Percentiles rank a stretch among this genome's conserved stretches.
Evolutionary conservation across 805 yeast species (phyloP).

Genomic region (Jamesozyma spencerorum): DNA sequence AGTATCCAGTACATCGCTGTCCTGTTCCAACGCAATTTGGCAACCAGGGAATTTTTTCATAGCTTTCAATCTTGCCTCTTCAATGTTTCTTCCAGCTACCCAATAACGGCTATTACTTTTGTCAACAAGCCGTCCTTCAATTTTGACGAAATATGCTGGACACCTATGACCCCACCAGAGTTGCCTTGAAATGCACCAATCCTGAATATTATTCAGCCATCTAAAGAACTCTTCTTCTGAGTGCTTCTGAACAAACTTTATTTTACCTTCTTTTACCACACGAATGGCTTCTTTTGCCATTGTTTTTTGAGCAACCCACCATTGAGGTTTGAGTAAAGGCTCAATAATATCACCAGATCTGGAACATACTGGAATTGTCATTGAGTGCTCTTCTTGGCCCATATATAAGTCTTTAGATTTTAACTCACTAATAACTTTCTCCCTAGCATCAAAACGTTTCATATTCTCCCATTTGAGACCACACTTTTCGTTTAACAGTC

Average conservation of each 20-base stretch:
- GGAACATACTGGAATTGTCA: conserved; percentile 89
- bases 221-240: conserved; percentile 86
- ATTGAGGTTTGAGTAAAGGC: conserved; percentile 93
- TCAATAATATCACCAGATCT: conserved; percentile 95
- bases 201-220: conserved; percentile 93
- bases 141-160: conserved; percentile 80
- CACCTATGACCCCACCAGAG: conserved; percentile 97
- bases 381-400: conserved; percentile 83
- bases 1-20: conserved; percentile 96
- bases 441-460: conserved; percentile 90
- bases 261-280: conserved; percentile 71
- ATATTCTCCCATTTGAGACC: conserved; percentile 77
- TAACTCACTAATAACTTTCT: conserved; percentile 65
- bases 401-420: conserved; percentile 61
- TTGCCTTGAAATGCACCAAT: conserved; percentile 96
- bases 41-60: conserved; percentile 53
- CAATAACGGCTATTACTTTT: conserved; percentile 54
- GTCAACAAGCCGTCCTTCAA: conserved; percentile 57
- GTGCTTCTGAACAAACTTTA: conserved; percentile 71
- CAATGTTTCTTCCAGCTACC: conserved; percentile 77
- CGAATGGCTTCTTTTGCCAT: conserved; percentile 80
- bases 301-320: conserved; percentile 91
- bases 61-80: conserved; percentile 81
- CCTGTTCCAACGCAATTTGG: conserved; percentile 73
- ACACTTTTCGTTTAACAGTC: conserved; percentile 77